Evolutionary conservation across 1,139 yeast species (phyloP).

Genomic region (Candida tetrigidarum): DNA sequence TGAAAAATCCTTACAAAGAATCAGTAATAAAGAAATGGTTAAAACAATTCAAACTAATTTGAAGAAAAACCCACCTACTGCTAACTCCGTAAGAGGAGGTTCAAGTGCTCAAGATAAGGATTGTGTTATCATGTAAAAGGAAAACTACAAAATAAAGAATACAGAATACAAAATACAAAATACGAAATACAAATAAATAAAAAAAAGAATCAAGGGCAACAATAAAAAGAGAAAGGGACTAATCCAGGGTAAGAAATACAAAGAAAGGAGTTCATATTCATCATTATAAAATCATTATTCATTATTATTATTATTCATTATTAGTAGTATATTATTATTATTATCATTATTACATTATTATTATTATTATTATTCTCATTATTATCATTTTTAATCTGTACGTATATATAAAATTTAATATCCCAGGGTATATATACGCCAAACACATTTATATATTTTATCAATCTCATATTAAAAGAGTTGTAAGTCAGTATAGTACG

Average conservation of each 20-base stretch:
- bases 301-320: too few relatives aligned
- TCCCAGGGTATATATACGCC: constrained; percentile 2
- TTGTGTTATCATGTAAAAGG: constrained; percentile 41
- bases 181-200: not conserved
- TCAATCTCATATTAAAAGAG: too few relatives aligned
- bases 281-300: too few relatives aligned
- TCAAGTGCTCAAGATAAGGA: constrained; percentile 45
- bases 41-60: constrained; percentile 33
- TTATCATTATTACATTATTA: not conserved
- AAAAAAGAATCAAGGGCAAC: not conserved
- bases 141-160: not conserved
- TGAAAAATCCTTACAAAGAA: constrained; percentile 56
- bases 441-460: too few relatives aligned
- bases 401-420: not conserved
- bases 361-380: constrained; percentile 1
- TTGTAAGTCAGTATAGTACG: too few relatives aligned
- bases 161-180: not conserved
- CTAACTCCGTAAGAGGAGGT: constrained; percentile 9
- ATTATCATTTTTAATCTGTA: constrained; percentile 3
- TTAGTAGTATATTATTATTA: not conserved
- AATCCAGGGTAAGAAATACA: too few relatives aligned
- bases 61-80: constrained; percentile 26
- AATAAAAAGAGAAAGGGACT: not conserved
- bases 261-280: too few relatives aligned
- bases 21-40: constrained; percentile 37